Conservation (phyloP, 1,284 basidiomycete species). For the Malassezia restricta region DNA sequence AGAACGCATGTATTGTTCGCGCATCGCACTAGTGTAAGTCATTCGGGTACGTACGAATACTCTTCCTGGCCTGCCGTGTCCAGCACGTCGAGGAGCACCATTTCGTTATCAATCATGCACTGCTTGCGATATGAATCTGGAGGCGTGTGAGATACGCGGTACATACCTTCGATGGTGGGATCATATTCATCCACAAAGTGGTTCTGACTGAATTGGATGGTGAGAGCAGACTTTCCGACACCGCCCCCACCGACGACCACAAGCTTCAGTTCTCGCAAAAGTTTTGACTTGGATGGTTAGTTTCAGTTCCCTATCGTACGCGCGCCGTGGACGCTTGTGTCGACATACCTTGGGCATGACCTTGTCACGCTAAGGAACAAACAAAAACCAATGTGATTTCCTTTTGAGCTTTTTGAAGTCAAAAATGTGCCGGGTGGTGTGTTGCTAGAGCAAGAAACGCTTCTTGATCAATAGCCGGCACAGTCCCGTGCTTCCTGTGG, state of each 20-base stretch:
- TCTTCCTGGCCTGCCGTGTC: conserved; percentile 99
- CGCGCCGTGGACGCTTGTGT: no score
- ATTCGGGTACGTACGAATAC: conserved; percentile 62
- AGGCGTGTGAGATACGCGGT: neutral
- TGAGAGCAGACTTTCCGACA: conserved; percentile 88
- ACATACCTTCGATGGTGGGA: conserved; percentile 80
- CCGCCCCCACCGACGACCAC: conserved; percentile 97
- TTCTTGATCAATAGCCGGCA: no score
- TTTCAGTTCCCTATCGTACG: neutral
- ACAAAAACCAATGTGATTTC: no score
- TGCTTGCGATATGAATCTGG: conserved; percentile 47
- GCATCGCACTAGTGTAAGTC: conserved; percentile 64
- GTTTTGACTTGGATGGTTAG: conserved; percentile 56
- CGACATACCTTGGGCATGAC: conserved; percentile 12
- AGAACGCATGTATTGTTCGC: conserved; percentile 92
- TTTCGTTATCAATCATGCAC: conserved; percentile 77
- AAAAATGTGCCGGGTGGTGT: no score
- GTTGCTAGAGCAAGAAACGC: no score
- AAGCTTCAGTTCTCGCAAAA: conserved; percentile 41
- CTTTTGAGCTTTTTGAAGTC: no score
- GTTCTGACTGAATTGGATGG: conserved; percentile 84
- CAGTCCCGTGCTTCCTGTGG: no score
- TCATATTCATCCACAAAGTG: conserved; percentile 98
- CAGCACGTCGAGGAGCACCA: conserved; percentile 88
- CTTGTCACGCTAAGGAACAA: neutral